These are phyloP conservation scores for Penicillium canariense DNA, from an alignment of 495 filamentous ascomycete species.

Conservation along the genomic window DNA sequence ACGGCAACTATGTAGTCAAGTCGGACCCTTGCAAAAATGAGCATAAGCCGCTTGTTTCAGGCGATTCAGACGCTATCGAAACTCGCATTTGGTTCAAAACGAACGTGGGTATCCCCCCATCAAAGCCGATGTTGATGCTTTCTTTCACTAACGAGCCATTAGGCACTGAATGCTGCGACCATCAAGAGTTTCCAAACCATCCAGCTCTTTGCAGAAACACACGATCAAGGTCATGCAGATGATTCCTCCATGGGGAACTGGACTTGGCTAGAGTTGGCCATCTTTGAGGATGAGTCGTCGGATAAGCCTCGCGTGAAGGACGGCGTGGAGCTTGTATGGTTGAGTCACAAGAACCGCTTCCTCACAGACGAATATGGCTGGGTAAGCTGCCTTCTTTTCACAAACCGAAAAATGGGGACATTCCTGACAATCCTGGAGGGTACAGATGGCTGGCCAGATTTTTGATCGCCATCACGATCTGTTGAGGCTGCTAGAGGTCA, in stretches of 20 bases:
- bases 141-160: neutral
- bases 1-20: neutral
- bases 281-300: constrained; percentile 13
- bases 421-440: neutral
- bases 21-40: neutral
- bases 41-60: neutral
- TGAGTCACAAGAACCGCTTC: constrained; percentile 10
- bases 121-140: neutral
- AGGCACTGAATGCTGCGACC: constrained; percentile 2
- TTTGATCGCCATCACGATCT: constrained; percentile 1
- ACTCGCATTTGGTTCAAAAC: constrained; percentile 1
- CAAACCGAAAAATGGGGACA: neutral
- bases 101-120: neutral
- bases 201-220: constrained; percentile 10
- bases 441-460: constrained; percentile 1
- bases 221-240: constrained; percentile 10
- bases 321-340: constrained; percentile 9
- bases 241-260: constrained; percentile 9
- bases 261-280: constrained; percentile 13
- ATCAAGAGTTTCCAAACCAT: constrained; percentile 7
- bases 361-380: constrained; percentile 10
- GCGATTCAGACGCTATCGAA: neutral
- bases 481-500: constrained; percentile 2
- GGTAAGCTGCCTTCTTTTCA: neutral
- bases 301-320: constrained; percentile 1